Evolutionary conservation across 2,329 filamentous ascomycete species (phyloP).

Genomic region (Ceratocystis cubensis): DNA sequence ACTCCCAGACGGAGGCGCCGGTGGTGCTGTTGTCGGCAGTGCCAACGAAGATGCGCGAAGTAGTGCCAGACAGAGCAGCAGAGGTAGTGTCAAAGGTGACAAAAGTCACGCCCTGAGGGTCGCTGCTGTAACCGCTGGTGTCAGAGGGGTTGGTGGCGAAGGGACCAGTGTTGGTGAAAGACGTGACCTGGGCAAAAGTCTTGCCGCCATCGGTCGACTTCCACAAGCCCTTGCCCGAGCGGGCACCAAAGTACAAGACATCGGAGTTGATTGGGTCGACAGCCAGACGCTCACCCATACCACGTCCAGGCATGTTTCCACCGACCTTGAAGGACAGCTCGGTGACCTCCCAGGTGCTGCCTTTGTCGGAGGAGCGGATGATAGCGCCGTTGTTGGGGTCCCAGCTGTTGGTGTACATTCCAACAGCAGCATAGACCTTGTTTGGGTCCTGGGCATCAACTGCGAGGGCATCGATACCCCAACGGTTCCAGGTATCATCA

Average conservation of each 20-base stretch:
- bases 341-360: constrained; percentile 39
- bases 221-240: constrained; percentile 47
- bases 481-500: constrained; percentile 38
- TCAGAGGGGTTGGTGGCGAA: constrained; percentile 37
- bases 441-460: constrained; percentile 41
- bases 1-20: constrained; percentile 39
- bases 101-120: constrained; percentile 37
- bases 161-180: constrained; percentile 40
- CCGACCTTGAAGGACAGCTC: constrained; percentile 46
- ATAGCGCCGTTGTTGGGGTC: constrained; percentile 45
- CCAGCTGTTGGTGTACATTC: constrained; percentile 49
- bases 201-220: constrained; percentile 44
- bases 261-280: constrained; percentile 45
- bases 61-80: constrained; percentile 33
- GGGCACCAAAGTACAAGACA: constrained; percentile 46
- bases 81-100: constrained; percentile 46
- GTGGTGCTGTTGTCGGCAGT: constrained; percentile 38
- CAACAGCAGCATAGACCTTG: constrained; percentile 42
- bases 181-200: constrained; percentile 40
- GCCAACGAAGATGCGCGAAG: constrained; percentile 45
- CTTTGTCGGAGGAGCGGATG: constrained; percentile 41
- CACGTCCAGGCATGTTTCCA: constrained; percentile 49
- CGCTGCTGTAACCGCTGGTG: constrained; percentile 33
- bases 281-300: constrained; percentile 45
- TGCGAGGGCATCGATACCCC: constrained; percentile 46